Conservation (phyloP, 2,329 filamentous ascomycete genomes). For the Malbranchea cinnamomea region DNA sequence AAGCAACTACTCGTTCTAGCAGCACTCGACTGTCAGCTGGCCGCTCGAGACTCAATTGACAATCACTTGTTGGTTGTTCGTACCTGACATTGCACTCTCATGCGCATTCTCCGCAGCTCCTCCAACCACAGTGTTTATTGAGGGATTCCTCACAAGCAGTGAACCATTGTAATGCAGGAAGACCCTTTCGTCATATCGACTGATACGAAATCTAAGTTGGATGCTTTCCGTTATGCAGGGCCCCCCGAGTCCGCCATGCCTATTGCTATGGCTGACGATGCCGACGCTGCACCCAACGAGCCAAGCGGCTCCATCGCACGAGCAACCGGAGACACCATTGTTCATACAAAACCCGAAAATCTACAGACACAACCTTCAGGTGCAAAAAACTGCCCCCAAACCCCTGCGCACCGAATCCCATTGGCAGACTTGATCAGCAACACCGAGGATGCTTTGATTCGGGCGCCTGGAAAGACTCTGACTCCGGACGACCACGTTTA, state of each 20-base stretch:
- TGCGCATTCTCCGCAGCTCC: too few species aligned
- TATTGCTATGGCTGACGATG: background rate
- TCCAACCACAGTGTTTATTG: too few species aligned
- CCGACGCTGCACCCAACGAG: background rate
- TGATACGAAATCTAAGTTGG: slow-evolving; percentile 25
- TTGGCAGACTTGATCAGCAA: slow-evolving; percentile 48
- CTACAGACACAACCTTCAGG: too few species aligned
- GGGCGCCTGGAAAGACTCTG: slow-evolving; percentile 30
- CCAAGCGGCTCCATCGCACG: background rate
- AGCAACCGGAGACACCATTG: background rate
- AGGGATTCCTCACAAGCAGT: too few species aligned
- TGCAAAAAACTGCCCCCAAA: slow-evolving; percentile 42
- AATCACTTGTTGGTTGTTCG: too few species aligned
- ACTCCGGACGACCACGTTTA: slow-evolving; percentile 47
- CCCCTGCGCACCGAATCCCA: slow-evolving; percentile 43
- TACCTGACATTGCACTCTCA: too few species aligned
- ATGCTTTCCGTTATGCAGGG: slow-evolving; percentile 16
- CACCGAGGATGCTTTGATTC: slow-evolving; percentile 38
- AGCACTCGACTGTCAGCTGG: too few species aligned
- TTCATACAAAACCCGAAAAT: slow-evolving; percentile 12
- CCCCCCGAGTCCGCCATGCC: slow-evolving; percentile 3
- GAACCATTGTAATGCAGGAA: slow-evolving; percentile 9
- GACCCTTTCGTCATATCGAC: slow-evolving; percentile 7
- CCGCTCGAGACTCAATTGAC: too few species aligned
- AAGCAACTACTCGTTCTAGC: too few species aligned